Base-by-base conservation (phyloP, 176 grass and related monocot genomes). In the Bothriochloa decipiens region DNA sequence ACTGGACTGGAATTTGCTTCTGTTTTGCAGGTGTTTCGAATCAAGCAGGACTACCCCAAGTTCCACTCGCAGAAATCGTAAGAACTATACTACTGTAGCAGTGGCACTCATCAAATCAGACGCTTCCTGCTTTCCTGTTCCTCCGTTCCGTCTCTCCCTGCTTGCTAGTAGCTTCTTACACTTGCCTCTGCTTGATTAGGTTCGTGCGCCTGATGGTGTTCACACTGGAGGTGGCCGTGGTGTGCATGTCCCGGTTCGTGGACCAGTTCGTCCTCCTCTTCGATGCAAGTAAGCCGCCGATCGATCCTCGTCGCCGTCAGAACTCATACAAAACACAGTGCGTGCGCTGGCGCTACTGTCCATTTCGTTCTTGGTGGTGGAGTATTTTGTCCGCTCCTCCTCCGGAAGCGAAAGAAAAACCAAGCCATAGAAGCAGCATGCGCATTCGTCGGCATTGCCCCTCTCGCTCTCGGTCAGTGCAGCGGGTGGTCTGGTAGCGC, bases 1-100 rank as follows among this genome's bases (percentile, higher is more conserved):
- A 90, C 11, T 17, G 29, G 33, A 90, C 11, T 17, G 29, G 9
- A 36, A 10, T 27, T 49, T 65, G 28, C 22, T 47, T 57, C 55
- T 52, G 49, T 70, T 61, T 15, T 73, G 14, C 82, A 99, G 97
- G 84, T 99, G 9, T 96, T 94, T 68, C 93, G 93, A 57, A 92
- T 99, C 78, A 99, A 89, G 82, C 97, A 96, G 91, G 93, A 94
- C 58, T 99, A 99, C 81, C 88, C 93, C 8, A 99, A 99, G 86
- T 88, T 92, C 68, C 91, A 88, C 16, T 86, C 97, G 5, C 97
- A 94, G 70, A 99, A 94, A 94, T 92, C 88, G 97, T 98, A 91
- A 91, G 93, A 74, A 53, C 53, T 6, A n/a, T n/a, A 23, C 3
- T 61, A 62, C 58, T 62, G n/a, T 57, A 57, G 53, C 6, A 50